Evolutionary conservation across 176 grass and related monocot species (phyloP), one percentile per base, ranked within the genome.

Genomic region (Hordeum marinum): DNA sequence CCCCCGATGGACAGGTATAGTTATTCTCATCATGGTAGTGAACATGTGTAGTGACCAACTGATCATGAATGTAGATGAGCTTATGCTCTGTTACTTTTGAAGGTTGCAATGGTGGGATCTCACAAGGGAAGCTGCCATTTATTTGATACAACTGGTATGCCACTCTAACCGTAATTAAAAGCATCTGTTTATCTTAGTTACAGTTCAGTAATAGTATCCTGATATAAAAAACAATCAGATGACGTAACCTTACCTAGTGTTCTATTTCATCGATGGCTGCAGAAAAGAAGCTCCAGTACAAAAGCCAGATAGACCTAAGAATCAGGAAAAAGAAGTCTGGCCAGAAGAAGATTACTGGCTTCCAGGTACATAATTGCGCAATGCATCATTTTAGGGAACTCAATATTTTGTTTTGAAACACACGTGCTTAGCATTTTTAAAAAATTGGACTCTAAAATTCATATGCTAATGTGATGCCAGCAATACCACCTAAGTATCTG

Each of bases 261-360:
- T 60, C 29, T 7, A 37, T 85, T 85, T 36, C 14, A 12, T 73
- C 88, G 13, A 32, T 92, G 25, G 32, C 69, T 70, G 32, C 84
- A 99, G 97, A 99, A 85, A 94, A 94, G 82, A 99, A 99, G 80
- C 88, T 99, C 57, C 91, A 75, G 65, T 88, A 92, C 79, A 96
- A 92, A 81, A 89, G 87, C 48, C 94, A 91, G 79, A 85, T 99
- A 81, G 86, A 96, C 36, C 76, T 99, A 63, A 91, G 92, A 94
- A 91, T 82, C 46, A 96, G 90, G 82, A 99, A 90, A 89, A 99
- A 88, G 79, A 95, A 94, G 75, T 99, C 94, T 43, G 89, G 87
- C 75, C 93, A 96, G 81, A 96, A 94, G 92, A 99, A 99, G 89
- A 96, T 99, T 48, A 99, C 97, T 62, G 97, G 97, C 39, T 99